Base-by-base conservation (phyloP, 1,139 yeast species). In the Yamadazyma jaroonii region DNA sequence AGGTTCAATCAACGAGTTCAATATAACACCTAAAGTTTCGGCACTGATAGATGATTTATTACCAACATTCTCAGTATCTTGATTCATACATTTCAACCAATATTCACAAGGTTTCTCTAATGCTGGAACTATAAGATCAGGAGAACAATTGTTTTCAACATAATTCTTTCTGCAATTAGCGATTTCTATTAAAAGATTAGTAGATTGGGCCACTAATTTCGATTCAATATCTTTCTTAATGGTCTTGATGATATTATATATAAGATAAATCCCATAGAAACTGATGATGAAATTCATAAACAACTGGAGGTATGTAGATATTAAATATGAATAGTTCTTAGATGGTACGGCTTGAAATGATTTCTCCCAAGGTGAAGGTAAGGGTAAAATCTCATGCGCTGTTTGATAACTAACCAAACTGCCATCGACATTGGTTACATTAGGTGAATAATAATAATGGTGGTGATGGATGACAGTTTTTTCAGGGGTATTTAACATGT, bases 1-100 rank as follows among this genome's bases (percentile, higher is more conserved):
- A 0, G 86, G 85, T 45, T 81, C 85, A 13, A 82, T 66, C 42
- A 83, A 67, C 0, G 83, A 72, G 48, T 81, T 81, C n/a, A 82
- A 44, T 9, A 82, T 65, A 40, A 77, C 62, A 0, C 88, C 89
- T 2, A 83, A 48, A 0, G 84, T 78, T 41, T 78, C 78, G 0
- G 87, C 86, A 55, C 81, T 74, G 10, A 82, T 65, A 42, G 67
- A 67, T 6, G 82, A 73, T 39, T 63, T 63, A 38, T 69, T 63
- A 26, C 77, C 60, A 53, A 62, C 43, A 44, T 67, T 52, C 45
- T 56, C 50, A 3, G 81, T 77, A 38, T 78, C 77, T 45, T 74
- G 76, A 36, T 65, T 66, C 81, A 81, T 80, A 49, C 90, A 82
- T 37, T 72, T 67, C 39, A 66, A 67, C 86, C 86, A 84, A 41